Base-by-base conservation (phyloP, 352 stramenopile species). In the Globisporangium alternatum region DNA sequence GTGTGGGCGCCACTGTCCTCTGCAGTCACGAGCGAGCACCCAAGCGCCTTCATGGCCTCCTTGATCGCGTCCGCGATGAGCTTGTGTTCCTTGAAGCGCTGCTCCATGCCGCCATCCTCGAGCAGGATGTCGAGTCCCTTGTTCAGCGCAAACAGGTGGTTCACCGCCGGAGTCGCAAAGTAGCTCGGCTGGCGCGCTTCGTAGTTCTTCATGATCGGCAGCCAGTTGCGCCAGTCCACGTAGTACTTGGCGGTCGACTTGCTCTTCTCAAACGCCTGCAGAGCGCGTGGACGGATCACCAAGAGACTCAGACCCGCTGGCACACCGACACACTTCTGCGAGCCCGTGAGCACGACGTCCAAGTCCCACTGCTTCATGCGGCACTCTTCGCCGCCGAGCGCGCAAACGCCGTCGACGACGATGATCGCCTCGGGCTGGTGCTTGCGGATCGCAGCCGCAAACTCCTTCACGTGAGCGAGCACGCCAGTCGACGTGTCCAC, bases 161-260 rank as follows among this genome's bases (percentile, higher is more conserved):
- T 92, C 60, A 92, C 83, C 2, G 83, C 75, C n/a, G 83, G 83
- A 17, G 83, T 92, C 1, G 83, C 83, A 52, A 92, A 92, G 71
- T 92, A 92, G 49, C 76, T 88, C 52, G 83, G 79, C 67, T 84
- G 78, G 30, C 83, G 81, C 5, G 81, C 81, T 62, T 92, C 83
- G 66, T 92, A 92, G 70, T 84, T 89, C 71, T 92, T 92, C 83
- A 92, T 92, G 65, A 92, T 87, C 31, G 81, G 81, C 51, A 92
- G 66, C 83, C 83, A 92, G 68, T 92, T 86, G 65, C 77, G 80
- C 83, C 83, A 92, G 71, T 90, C 77, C 28, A 88, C 74, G 43
- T 92, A 92, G 62, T 92, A 92, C 65, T 88, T 87, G 49, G 68
- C 56, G 7, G 66, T 78, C 33, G 72, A 79, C 35, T 68, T 83